Base-by-base conservation (phyloP, 768 basidiomycete genomes). In the Xerocomellus dryophilus region DNA sequence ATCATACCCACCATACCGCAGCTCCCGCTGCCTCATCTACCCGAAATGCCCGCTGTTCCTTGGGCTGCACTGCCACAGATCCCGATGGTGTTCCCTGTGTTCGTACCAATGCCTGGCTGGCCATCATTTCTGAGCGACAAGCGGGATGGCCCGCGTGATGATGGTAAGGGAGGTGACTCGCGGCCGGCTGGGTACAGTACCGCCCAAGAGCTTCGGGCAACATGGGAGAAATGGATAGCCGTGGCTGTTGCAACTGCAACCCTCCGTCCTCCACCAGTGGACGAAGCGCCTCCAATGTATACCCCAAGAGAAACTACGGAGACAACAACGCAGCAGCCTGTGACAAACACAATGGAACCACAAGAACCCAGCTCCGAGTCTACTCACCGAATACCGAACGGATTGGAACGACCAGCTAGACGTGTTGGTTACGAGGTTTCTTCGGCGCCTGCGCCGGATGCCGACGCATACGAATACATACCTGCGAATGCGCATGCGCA, bases 201-300 rank as follows among this genome's bases (percentile, higher is more conserved):
- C 27, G 75, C 81, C 14, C 83, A 85, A 62, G 88, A 90, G 58
- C 79, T 84, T 76, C 78, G 80, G 23, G 76, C 82, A 7, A 79
- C 80, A 25, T 89, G 86, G 85, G 90, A 91, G 73, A 88, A 85
- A 70, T 87, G 84, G 84, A 71, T 88, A 50, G 77, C 81, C 12
- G 64, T 83, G 44, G 81, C 79, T 32, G 65, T 78, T 18, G 79
- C 80, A 6, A 74, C 74, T 14, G 76, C 81, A 32, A 76, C 78
- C 11, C 69, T 70, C 47, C 76, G 74, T 56, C 70, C 74, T 46
- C 67, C 73, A 21, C 56, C 62, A 53, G 38, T 79, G 45, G 83
- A 84, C 45, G 70, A 79, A 50, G 82, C 87, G 4, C 88, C 88
- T 35, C 87, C 88, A 2, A 78, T 82, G 65, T 90, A 90, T 69